These are phyloP conservation scores for Clonostachys solani DNA, from an alignment of 2,329 filamentous ascomycete genomes.

Conservation along the genomic window DNA sequence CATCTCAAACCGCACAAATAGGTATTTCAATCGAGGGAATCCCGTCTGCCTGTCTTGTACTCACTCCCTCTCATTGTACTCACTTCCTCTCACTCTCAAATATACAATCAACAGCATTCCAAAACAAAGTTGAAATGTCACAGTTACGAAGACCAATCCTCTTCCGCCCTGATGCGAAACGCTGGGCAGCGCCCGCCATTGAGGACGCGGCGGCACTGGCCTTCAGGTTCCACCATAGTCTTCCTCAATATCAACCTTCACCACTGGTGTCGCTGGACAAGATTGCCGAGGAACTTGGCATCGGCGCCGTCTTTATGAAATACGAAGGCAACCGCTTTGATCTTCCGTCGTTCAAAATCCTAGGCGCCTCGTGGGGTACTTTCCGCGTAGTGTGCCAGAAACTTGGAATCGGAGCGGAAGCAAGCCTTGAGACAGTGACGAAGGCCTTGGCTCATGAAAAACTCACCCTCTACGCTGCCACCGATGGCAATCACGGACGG, in stretches of 20 bases:
- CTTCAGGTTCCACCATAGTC: conserved; percentile 46
- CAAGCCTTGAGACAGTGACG: conserved; percentile 36
- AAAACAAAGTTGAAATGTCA: too few species aligned
- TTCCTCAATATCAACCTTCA: conserved; percentile 54
- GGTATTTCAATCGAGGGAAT: too few species aligned
- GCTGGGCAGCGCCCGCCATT: too few species aligned
- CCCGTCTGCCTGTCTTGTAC: too few species aligned
- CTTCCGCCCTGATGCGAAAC: too few species aligned
- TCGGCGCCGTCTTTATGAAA: conserved; percentile 58
- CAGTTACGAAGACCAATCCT: too few species aligned
- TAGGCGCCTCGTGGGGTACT: conserved; percentile 72
- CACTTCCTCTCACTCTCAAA: too few species aligned
- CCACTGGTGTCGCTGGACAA: conserved; percentile 42
- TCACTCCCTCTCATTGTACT: too few species aligned
- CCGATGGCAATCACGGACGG: conserved; percentile 74
- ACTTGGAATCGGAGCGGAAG: conserved; percentile 34
- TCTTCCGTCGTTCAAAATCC: conserved; percentile 72
- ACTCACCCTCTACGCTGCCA: conserved; percentile 54
- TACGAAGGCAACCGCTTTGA: conserved; percentile 63
- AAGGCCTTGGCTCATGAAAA: conserved; percentile 7
- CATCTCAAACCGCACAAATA: too few species aligned
- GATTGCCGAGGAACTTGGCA: conserved; percentile 50
- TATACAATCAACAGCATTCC: too few species aligned
- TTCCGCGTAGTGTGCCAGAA: conserved; percentile 49
- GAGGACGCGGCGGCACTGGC: too few species aligned